Evolutionary conservation across 192 early-diverging fungal species (phyloP), one percentile per base, ranked within the genome.

Genomic region (Coemansia nantahalensis): DNA sequence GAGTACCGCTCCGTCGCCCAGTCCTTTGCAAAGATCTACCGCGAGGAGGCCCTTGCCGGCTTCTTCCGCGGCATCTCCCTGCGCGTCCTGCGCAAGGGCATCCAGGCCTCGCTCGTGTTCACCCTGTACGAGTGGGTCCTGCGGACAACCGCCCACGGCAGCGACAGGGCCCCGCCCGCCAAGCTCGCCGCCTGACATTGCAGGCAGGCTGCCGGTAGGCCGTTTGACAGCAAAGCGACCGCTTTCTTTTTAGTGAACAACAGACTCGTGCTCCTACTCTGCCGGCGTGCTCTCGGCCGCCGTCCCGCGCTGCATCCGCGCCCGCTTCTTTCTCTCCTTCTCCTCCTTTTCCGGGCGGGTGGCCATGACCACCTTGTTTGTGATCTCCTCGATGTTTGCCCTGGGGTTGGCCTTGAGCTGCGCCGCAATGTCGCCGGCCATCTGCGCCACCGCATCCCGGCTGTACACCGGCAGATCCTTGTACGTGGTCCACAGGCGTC

Each of bases 71-170:
- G 94, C 8, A 84, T 92, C 21, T 75, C 83, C 2, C 85, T 93
- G 45, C 79, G 94, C 39, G 74, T 93, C 21, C 56, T 90, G 47
- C 76, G 92, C 46, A 97, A 97, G 66, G 80, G 88, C 17, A 62
- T 91, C 15, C 86, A 88, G 48, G 85, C 90, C 5, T 90, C 89
- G 22, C 90, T 97, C 43, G 84, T 89, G 10, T 97, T 91, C 86
- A 92, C 91, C 2, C 69, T 97, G n/a, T 97, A 94, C 54, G 94
- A 97, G 62, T 76, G 72, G 72, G 72, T 76, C 24, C 37, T 76
- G 24, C 23, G 72, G 15, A 51, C 44, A 16, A 49, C 19, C 30
- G 22, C 51, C 9, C 34, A 26, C 16, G 30, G 28, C 8, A 30
- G 36, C 17, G 51, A 43, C 11, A 9, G 48, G 8, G 47, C 16